Percentiles rank a stretch among this genome's conserved stretches.
Conservation (phyloP, 345 rosid species). For the Ceriops tagal region DNA sequence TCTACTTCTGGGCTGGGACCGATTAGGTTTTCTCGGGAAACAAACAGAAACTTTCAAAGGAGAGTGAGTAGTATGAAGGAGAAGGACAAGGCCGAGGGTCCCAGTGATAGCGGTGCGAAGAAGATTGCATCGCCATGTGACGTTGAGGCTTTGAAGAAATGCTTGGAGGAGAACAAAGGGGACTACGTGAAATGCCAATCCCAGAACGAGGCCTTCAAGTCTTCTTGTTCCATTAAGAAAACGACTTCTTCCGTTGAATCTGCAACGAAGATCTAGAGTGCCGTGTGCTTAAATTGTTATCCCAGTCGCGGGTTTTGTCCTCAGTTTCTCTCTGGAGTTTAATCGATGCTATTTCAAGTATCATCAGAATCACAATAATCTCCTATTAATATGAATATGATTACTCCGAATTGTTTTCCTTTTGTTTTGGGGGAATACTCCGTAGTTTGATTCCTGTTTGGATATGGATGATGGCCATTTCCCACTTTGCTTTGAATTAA, state of each 20-base stretch:
- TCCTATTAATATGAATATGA: no score
- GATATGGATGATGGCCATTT: no score
- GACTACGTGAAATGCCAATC: slow-evolving; percentile 63
- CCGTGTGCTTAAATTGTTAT: not conserved
- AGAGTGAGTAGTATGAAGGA: not conserved
- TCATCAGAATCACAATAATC: no score
- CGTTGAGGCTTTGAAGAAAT: slow-evolving; percentile 83
- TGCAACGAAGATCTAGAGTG: not conserved
- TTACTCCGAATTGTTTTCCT: no score
- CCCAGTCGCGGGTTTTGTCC: not conserved
- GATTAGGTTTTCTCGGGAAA: not conserved
- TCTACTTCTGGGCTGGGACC: not conserved
- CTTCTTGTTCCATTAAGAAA: slow-evolving; percentile 62
- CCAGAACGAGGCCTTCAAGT: slow-evolving; percentile 73
- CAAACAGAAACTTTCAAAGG: not conserved
- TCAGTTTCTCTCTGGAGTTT: not conserved
- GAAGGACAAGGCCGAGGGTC: slow-evolving; percentile 29
- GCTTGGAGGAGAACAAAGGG: slow-evolving; percentile 81
- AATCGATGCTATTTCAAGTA: not conserved
- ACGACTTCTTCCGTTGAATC: slow-evolving; percentile 28
- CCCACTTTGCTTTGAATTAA: no score
- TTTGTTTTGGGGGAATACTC: no score
- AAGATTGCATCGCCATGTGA: slow-evolving; percentile 62
- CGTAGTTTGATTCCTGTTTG: no score
- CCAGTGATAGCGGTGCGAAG: slow-evolving; percentile 25